Evolutionary conservation across 768 basidiomycete genomes (phyloP).

Genomic region (Suillus clintonianus): DNA sequence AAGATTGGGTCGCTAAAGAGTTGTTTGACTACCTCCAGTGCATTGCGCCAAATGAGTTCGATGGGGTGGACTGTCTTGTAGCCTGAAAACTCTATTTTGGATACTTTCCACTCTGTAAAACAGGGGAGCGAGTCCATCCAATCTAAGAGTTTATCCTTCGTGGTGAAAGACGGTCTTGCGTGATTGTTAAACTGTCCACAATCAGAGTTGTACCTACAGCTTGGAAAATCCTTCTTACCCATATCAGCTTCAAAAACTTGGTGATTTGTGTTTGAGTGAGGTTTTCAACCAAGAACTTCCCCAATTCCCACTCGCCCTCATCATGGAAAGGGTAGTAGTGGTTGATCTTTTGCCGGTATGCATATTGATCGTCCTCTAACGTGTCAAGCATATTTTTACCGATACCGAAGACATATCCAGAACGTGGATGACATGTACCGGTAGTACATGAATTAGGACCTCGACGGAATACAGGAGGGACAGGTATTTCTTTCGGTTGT

Average conservation of each 20-base stretch:
- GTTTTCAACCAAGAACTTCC: slow-evolving; percentile 26
- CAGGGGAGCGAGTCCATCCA: slow-evolving; percentile 18
- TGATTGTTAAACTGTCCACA: neutral
- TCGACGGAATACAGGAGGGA: neutral
- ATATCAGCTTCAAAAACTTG: slow-evolving; percentile 28
- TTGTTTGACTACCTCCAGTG: slow-evolving; percentile 21
- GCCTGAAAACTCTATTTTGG: neutral
- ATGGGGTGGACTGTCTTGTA: slow-evolving; percentile 17
- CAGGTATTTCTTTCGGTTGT: neutral
- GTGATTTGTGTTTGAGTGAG: slow-evolving; percentile 18
- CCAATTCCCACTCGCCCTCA: slow-evolving; percentile 35
- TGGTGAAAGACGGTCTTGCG: slow-evolving; percentile 17
- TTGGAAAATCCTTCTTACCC: slow-evolving; percentile 16
- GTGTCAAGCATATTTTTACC: slow-evolving; percentile 26
- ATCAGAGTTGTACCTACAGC: neutral
- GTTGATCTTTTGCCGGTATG: slow-evolving; percentile 16
- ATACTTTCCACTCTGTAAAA: slow-evolving; percentile 22
- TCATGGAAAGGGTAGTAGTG: slow-evolving; percentile 36
- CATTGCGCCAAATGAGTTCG: slow-evolving; percentile 24
- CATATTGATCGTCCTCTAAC: slow-evolving; percentile 23
- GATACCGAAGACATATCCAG: slow-evolving; percentile 11
- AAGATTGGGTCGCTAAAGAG: slow-evolving; percentile 26
- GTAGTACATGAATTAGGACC: neutral
- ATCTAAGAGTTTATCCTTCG: slow-evolving; percentile 18
- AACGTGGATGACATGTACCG: slow-evolving; percentile 7